Base-by-base conservation (phyloP, 805 yeast genomes). In the Clavispora asparagi region DNA sequence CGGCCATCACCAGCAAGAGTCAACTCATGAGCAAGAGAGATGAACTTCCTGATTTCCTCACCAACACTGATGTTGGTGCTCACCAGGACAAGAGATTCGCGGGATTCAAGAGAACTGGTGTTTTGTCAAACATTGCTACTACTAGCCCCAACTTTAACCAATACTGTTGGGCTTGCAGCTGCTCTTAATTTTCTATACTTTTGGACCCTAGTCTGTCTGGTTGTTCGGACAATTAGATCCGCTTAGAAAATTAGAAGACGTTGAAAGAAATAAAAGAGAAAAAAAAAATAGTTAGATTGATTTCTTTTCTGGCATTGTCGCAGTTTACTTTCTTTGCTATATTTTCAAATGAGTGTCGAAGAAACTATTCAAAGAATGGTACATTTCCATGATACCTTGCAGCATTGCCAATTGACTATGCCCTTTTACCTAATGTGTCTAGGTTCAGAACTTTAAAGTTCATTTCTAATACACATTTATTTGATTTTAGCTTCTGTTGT, bases 101-200 rank as follows among this genome's bases (percentile, higher is more conserved):
- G 25, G n/a, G 25, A 10, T 45, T 45, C 40, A n/a, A 31, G 26
- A 33, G 25, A 7, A 16, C 23, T 10, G 37, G 37, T 4, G 16
- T 32, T 32, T 36, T 42, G 27, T 16, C 23, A 25, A 12, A n/a
- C 25, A 32, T 45, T 38, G 41, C 48, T 10, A 35, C 39, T 19
- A 7, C 25, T 11, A 32, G 17, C 29, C 36, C 48, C 3, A 28
- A 37, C 6, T 46, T 43, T 16, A 46, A 46, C 41, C 41, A 46
- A 19, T 46, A 31, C 33, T 46, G 49, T 35, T 46, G 49, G 49
- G 49, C 38, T 14, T 46, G 49, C 28, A 28, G 31, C 27, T 46
- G 49, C 25, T 37, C 36, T 14, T 7, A 36, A 8, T 8, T 25
- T 11, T 23, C 31, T 8, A 8, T 39, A n/a, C 17, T 17, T 17